These are phyloP conservation scores for Rhizophora apiculata DNA, from an alignment of 345 rosid species.

Conservation along the genomic window DNA sequence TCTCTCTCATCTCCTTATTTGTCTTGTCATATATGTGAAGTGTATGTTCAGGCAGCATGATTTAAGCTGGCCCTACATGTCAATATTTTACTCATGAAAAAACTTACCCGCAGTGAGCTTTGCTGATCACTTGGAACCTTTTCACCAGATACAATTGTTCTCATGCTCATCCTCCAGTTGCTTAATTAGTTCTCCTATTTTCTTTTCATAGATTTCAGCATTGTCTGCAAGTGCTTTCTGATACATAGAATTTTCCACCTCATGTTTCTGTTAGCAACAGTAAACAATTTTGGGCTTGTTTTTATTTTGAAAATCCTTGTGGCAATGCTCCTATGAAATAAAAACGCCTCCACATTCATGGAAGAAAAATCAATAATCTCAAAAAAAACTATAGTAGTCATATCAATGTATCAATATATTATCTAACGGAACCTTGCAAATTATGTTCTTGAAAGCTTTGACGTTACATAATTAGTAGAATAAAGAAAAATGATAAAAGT, in stretches of 20 bases:
- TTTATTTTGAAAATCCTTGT: constrained; percentile 3
- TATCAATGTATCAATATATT: background rate
- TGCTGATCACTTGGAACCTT: constrained; percentile 45
- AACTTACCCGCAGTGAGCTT: constrained; percentile 54
- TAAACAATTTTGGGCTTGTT: constrained; percentile 9
- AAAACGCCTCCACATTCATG: background rate
- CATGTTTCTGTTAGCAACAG: constrained; percentile 48
- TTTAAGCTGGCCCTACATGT: background rate
- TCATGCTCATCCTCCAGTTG: constrained; percentile 53
- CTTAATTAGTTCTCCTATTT: constrained; percentile 54
- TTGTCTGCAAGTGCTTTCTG: constrained; percentile 71
- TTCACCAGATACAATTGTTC: constrained; percentile 52
- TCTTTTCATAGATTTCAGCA: constrained; percentile 61
- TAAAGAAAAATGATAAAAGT: background rate
- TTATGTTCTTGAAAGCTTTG: too few relatives aligned
- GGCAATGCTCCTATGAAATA: background rate
- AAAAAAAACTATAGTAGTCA: background rate
- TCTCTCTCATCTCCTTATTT: constrained; percentile 49
- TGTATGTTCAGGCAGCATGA: background rate
- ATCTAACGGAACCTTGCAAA: too few relatives aligned
- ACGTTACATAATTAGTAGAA: background rate
- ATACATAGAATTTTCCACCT: constrained; percentile 48
- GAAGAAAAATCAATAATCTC: constrained; percentile 1
- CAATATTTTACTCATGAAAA: constrained; percentile 4
- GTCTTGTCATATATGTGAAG: background rate